Base-by-base conservation (phyloP, 352 stramenopile species). In the Phytophthora pistaciae region DNA sequence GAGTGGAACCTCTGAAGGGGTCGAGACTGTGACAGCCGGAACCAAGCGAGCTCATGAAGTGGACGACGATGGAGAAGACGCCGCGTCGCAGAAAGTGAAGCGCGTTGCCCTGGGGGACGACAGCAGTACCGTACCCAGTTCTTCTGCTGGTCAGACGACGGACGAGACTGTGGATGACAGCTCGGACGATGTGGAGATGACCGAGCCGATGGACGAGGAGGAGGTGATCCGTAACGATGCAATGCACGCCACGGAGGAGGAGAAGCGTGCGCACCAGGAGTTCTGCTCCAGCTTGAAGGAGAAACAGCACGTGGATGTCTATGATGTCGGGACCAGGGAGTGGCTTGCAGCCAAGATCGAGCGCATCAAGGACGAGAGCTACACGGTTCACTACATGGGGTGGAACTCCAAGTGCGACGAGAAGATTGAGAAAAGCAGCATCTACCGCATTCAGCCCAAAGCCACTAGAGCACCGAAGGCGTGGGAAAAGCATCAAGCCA, bases 321-420 rank as follows among this genome's bases (percentile, higher is more conserved):
- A 73, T 55, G 87, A 85, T 56, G 64, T 81, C 50, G 48, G 70
- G 36, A 85, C 72, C 20, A 80, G 87, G 38, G 59, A 66, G 50
- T 94, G 87, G 87, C 67, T 93, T 54, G 68, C 87, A 3, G 85
- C 85, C 29, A 90, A 87, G 63, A 78, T 93, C 44, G 77, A 87
- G 16, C 42, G 36, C 4, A 46, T 80, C 11, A 52, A 77, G 53
- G 78, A 78, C 3, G 61, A 66, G 2, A 62, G 60, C 13, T 82
- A 75, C 56, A 78, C 42, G 33, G 75, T 94, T 60, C 85, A 92
- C 54, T 94, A 83, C 63, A 82, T 94, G 72, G 84, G 80, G 31
- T 92, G 84, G 85, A 91, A 81, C 60, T 83, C 83, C 16, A 80
- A 77, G 33, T 77, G 70, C 20, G 77, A 93, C 61, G 87, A 92